Evolutionary conservation across 2,329 filamentous ascomycete genomes (phyloP).

Genomic region (Ceratocystis papillata): DNA sequence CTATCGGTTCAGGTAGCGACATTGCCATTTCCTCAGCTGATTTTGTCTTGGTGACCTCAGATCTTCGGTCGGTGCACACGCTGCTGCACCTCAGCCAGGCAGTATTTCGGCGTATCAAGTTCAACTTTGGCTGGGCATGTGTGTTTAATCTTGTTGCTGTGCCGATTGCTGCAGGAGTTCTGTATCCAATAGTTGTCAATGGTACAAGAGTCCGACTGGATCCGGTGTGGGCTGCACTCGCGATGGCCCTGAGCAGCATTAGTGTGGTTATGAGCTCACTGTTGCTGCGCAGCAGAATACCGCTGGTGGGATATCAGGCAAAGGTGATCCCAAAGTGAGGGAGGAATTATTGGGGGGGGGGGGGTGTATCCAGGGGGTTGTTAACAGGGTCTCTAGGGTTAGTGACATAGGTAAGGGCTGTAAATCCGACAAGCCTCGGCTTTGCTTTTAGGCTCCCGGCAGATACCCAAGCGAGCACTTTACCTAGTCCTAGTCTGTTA

Average conservation of each 20-base stretch:
- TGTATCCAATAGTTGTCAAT: slow-evolving; percentile 48
- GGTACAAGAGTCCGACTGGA: slow-evolving; percentile 53
- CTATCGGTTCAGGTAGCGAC: slow-evolving; percentile 73
- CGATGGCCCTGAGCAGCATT: slow-evolving; percentile 87
- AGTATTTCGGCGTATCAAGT: slow-evolving; percentile 66
- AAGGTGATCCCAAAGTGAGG: slow-evolving; percentile 27
- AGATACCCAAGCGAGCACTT: no score
- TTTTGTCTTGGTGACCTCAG: slow-evolving; percentile 68
- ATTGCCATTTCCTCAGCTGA: slow-evolving; percentile 71
- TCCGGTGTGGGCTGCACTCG: slow-evolving; percentile 77
- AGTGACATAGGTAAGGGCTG: no score
- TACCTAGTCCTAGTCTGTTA: no score
- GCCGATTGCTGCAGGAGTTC: slow-evolving; percentile 67
- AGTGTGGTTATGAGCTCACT: slow-evolving; percentile 79
- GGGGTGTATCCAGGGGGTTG: no score
- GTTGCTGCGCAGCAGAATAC: slow-evolving; percentile 47
- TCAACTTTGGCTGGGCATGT: slow-evolving; percentile 79
- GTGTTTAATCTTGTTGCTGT: slow-evolving; percentile 71
- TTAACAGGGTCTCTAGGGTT: no score
- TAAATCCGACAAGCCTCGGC: no score
- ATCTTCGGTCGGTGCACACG: slow-evolving; percentile 58
- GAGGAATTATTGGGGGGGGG: not conserved
- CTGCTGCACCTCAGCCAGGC: slow-evolving; percentile 58
- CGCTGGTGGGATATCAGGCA: slow-evolving; percentile 37
- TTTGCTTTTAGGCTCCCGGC: no score